phyloP scores from a whole-genome alignment of 1,284 basidiomycete species.

The Cutaneotrichosporon arboriforme region DNA sequence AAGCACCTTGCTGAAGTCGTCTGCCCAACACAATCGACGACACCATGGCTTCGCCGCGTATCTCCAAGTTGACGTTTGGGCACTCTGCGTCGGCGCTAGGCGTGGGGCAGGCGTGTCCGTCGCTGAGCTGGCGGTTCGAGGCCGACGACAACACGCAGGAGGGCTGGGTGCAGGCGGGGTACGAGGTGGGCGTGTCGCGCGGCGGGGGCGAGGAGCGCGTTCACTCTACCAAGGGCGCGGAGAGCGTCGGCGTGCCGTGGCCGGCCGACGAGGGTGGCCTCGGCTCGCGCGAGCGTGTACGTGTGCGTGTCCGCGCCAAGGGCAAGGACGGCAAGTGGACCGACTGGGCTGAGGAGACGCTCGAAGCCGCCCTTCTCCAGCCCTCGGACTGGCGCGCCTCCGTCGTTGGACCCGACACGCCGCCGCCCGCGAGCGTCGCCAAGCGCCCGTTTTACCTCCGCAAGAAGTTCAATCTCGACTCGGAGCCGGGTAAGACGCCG shows the following conservation, averaged over 20 bases:
- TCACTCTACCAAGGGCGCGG: background rate
- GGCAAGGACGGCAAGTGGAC: conserved; percentile 17
- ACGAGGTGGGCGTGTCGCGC: conserved; percentile 25
- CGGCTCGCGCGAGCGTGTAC: conserved; percentile 18
- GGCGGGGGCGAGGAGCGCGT: conserved; percentile 10
- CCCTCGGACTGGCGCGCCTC: conserved; percentile 25
- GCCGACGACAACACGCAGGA: background rate
- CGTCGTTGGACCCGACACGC: conserved; percentile 9
- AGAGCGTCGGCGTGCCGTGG: conserved; percentile 32
- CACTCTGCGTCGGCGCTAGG: conserved; percentile 27
- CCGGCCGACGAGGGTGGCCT: conserved; percentile 20
- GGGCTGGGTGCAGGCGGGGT: conserved; percentile 30
- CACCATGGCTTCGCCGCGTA: background rate
- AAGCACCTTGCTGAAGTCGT: no score
- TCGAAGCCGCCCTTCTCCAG: conserved; percentile 28
- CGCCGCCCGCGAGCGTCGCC: conserved; percentile 2
- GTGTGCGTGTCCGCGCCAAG: conserved; percentile 18
- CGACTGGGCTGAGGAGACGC: conserved; percentile 9
- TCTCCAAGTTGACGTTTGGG: conserved; percentile 14
- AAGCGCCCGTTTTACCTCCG: conserved; percentile 28
- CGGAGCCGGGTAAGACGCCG: background rate
- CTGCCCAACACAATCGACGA: no score
- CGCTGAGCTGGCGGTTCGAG: conserved; percentile 34
- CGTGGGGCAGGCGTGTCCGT: conserved; percentile 20
- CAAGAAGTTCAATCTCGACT: conserved; percentile 15